Percentiles rank a stretch among this genome's conserved stretches.
phyloP scores from a whole-genome alignment of 768 basidiomycete genomes.

The Erythrobasidium yunnanense region DNA sequence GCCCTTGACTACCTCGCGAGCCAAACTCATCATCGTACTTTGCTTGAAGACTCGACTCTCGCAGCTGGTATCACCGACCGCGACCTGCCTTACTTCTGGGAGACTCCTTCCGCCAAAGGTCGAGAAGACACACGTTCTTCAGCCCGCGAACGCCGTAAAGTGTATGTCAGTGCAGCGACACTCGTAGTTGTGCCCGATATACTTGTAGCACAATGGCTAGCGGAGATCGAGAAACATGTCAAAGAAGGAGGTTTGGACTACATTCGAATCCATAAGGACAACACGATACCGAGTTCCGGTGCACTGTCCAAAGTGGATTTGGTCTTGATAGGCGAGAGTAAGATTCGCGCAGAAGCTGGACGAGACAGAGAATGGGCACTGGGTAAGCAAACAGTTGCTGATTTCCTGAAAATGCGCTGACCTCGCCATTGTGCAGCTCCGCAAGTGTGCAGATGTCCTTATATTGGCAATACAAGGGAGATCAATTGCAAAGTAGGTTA shows the following conservation, averaged over 20 bases:
- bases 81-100: constrained; percentile 23
- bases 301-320: constrained; percentile 38
- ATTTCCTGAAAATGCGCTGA: not conserved
- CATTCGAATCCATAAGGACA: constrained; percentile 31
- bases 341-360: constrained; percentile 8
- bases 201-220: constrained; percentile 40
- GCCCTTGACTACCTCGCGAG: not conserved
- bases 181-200: constrained; percentile 41
- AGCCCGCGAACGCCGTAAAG: constrained; percentile 10
- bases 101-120: constrained; percentile 10
- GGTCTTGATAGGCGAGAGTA: constrained; percentile 31
- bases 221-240: constrained; percentile 39
- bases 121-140: constrained; percentile 24
- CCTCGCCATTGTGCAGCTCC: not conserved
- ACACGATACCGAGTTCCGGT: constrained; percentile 30
- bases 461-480: not conserved
- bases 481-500: constrained; percentile 10
- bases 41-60: not conserved
- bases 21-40: not conserved
- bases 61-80: not conserved
- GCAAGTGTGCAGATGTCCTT: not conserved
- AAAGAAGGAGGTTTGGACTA: constrained; percentile 30
- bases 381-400: not conserved
- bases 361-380: not conserved
- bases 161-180: constrained; percentile 38